These are phyloP conservation scores for Byssochlamys sp. DNA, from an alignment of 2,329 filamentous ascomycete genomes.

Conservation along the genomic window DNA sequence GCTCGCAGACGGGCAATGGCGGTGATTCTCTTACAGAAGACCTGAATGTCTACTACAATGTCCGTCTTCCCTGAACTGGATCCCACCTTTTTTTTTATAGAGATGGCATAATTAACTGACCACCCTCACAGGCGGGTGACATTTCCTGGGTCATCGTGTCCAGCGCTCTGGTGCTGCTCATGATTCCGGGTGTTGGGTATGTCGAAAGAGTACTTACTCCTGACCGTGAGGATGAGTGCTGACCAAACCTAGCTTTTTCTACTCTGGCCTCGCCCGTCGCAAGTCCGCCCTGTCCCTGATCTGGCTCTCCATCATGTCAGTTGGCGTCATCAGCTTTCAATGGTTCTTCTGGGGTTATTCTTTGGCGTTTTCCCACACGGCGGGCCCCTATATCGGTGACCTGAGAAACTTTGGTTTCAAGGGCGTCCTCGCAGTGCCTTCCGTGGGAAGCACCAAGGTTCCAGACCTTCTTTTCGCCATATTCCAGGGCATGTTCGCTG, in stretches of 20 bases:
- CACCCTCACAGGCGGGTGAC: conserved; percentile 56
- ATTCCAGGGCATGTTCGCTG: conserved; percentile 54
- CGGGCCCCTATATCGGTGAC: conserved; percentile 66
- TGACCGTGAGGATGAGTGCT: conserved; percentile 4
- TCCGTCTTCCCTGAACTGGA: conserved; percentile 6
- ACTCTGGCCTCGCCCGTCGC: conserved; percentile 76
- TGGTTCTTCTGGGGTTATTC: conserved; percentile 97
- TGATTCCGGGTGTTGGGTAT: conserved; percentile 80
- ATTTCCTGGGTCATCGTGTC: conserved; percentile 71
- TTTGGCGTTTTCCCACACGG: conserved; percentile 68
- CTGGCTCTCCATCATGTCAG: conserved; percentile 73
- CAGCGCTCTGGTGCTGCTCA: conserved; percentile 72
- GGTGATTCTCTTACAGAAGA: conserved; percentile 59
- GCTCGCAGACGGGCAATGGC: conserved; percentile 49
- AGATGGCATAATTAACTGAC: conserved; percentile 8
- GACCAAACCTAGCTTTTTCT: conserved; percentile 60
- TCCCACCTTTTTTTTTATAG: no score
- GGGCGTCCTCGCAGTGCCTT: conserved; percentile 64
- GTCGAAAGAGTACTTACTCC: conserved; percentile 5
- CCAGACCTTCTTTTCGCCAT: conserved; percentile 78
- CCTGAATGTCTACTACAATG: conserved; percentile 74
- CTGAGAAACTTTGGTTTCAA: conserved; percentile 70
- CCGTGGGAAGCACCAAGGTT: conserved; percentile 61
- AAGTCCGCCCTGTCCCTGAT: conserved; percentile 82
- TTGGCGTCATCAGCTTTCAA: conserved; percentile 72